Evolutionary conservation across 1,284 basidiomycete genomes (phyloP).

Genomic region (Trametes pubescens): DNA sequence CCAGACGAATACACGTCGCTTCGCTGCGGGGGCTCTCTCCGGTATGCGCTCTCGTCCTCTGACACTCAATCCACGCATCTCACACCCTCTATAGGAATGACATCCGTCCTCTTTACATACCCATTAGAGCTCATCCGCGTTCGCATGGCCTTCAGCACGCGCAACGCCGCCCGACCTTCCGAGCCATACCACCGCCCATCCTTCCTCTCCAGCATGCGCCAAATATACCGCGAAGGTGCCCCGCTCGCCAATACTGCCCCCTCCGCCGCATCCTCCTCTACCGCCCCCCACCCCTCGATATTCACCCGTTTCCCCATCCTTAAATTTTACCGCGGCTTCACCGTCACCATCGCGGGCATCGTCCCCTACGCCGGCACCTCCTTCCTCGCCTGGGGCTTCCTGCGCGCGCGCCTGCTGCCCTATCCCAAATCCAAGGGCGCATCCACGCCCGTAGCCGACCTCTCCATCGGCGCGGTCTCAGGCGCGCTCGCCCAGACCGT

Average conservation of each 20-base stretch:
- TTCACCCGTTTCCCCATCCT: constrained; percentile 73
- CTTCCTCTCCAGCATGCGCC: constrained; percentile 65
- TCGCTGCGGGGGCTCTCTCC: constrained; percentile 88
- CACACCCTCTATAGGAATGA: constrained; percentile 65
- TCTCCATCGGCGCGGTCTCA: constrained; percentile 89
- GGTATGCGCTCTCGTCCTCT: constrained; percentile 55
- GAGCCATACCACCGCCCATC: constrained; percentile 54
- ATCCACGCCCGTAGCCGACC: constrained; percentile 59
- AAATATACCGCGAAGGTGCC: constrained; percentile 78
- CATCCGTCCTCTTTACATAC: constrained; percentile 92
- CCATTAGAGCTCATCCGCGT: constrained; percentile 96
- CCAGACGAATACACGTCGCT: constrained; percentile 87
- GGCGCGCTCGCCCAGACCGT: constrained; percentile 91
- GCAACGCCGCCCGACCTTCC: constrained; percentile 38
- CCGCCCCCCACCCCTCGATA: constrained; percentile 32
- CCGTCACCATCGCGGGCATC: constrained; percentile 91
- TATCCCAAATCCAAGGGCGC: constrained; percentile 42
- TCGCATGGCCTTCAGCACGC: constrained; percentile 91
- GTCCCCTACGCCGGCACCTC: constrained; percentile 97
- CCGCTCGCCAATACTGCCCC: constrained; percentile 34
- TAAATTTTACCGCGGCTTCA: constrained; percentile 97
- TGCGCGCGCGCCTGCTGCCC: constrained; percentile 72
- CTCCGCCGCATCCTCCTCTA: constrained; percentile 11
- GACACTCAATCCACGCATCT: neutral
- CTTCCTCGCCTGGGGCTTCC: constrained; percentile 92